Evolutionary conservation across 352 stramenopile species (phyloP).

Genomic region (Aphanomyces cochlioides): DNA sequence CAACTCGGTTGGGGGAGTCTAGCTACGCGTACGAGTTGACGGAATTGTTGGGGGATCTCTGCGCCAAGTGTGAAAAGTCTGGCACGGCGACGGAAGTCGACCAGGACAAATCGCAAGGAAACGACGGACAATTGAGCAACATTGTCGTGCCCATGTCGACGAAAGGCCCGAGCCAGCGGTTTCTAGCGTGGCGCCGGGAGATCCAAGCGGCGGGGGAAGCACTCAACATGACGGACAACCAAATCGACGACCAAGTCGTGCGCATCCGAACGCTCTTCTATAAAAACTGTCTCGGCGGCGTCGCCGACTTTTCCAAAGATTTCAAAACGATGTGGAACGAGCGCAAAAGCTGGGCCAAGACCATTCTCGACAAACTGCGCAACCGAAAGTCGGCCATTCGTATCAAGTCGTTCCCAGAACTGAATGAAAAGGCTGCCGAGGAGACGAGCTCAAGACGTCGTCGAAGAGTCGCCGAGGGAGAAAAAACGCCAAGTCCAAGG

Average conservation of each 20-base stretch:
- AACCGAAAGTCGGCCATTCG: not conserved
- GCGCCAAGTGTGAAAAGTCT: conserved; percentile 37
- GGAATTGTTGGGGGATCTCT: conserved; percentile 43
- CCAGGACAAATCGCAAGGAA: not conserved
- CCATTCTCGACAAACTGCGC: conserved; percentile 43
- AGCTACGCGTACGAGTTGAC: conserved; percentile 57
- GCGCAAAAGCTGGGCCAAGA: conserved; percentile 37
- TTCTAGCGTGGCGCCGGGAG: conserved; percentile 1
- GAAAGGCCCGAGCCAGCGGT: not conserved
- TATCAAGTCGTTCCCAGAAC: not conserved
- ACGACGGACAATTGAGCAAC: not conserved
- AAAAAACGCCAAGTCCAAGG: no score
- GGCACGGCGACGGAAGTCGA: not conserved
- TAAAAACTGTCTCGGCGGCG: conserved; percentile 45
- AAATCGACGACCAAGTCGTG: conserved; percentile 46
- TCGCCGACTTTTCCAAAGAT: conserved; percentile 37
- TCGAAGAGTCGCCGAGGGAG: no score
- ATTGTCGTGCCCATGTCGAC: not conserved
- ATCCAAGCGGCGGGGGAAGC: not conserved
- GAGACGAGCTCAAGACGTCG: not conserved
- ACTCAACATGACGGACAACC: conserved; percentile 16
- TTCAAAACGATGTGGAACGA: conserved; percentile 47
- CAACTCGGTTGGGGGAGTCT: conserved; percentile 46
- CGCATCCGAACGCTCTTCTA: conserved; percentile 50
- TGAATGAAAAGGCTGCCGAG: conserved; percentile 17